A percentile compares a stretch with the other conserved stretches of the same genome.
phyloP scores from a whole-genome alignment of 805 yeast species.

The Kodamaea kakaduensis region DNA sequence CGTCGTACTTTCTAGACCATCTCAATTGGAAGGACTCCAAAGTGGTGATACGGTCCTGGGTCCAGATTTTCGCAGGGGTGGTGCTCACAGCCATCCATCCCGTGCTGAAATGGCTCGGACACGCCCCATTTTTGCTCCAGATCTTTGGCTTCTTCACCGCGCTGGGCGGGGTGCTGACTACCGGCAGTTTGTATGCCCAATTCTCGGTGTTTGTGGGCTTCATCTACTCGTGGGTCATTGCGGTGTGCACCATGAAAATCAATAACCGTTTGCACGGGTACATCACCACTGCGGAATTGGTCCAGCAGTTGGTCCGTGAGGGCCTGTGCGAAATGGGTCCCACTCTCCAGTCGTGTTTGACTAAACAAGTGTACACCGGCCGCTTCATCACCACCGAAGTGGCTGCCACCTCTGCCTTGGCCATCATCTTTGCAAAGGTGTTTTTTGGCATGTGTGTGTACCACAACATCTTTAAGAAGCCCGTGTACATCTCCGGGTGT shows the following conservation, averaged over 20 bases:
- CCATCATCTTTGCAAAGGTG: constrained; percentile 20
- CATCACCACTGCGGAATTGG: constrained; percentile 19
- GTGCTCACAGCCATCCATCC: constrained; percentile 22
- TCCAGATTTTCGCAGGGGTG: constrained; percentile 25
- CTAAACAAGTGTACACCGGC: constrained; percentile 22
- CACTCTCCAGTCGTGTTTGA: constrained; percentile 17
- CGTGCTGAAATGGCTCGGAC: constrained; percentile 27
- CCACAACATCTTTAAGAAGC: constrained; percentile 3
- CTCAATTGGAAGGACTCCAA: constrained; percentile 24
- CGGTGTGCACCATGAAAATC: constrained; percentile 23
- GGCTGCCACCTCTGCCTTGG: constrained; percentile 21
- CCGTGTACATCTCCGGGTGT: constrained; percentile 20
- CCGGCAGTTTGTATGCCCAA: constrained; percentile 16
- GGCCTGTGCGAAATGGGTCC: constrained; percentile 23
- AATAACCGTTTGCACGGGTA: constrained; percentile 21
- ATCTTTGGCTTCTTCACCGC: constrained; percentile 24
- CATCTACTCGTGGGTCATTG: constrained; percentile 21
- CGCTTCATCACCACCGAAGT: constrained; percentile 22
- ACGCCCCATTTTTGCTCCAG: constrained; percentile 25
- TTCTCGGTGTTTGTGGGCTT: constrained; percentile 16
- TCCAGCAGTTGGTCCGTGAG: constrained; percentile 17
- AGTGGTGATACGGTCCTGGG: constrained; percentile 22
- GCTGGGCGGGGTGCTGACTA: constrained; percentile 26
- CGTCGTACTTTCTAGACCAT: constrained; percentile 25
- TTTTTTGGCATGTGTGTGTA: constrained; percentile 19